Evolutionary conservation across 768 basidiomycete genomes (phyloP).

Genomic region (Clavaria fumosa): DNA sequence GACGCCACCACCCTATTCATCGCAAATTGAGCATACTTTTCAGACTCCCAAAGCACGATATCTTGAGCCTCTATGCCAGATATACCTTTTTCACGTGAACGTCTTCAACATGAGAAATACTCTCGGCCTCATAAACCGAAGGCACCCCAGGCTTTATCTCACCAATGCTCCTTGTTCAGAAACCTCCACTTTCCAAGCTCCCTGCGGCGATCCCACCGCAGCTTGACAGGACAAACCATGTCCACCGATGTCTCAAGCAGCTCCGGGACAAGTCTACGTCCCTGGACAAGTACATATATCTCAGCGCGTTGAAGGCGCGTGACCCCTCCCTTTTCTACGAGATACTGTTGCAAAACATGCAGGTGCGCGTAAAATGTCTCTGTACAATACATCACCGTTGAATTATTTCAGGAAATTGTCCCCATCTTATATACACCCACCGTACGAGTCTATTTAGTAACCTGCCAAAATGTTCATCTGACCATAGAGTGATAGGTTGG

Average conservation of each 20-base stretch:
- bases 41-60: too few relatives aligned
- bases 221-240: constrained; percentile 34
- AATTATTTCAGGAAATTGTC: constrained; percentile 28
- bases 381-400: background rate
- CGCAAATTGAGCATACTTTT: too few relatives aligned
- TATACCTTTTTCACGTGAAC: too few relatives aligned
- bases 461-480: background rate
- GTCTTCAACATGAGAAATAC: too few relatives aligned
- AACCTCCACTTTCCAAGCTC: too few relatives aligned
- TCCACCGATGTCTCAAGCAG: constrained; percentile 39
- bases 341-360: constrained; percentile 43
- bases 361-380: constrained; percentile 9
- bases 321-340: constrained; percentile 54
- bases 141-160: too few relatives aligned
- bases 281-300: constrained; percentile 59
- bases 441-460: constrained; percentile 18
- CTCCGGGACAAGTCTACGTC: constrained; percentile 38
- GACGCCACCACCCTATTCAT: too few relatives aligned
- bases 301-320: constrained; percentile 45
- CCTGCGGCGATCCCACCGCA: constrained; percentile 28
- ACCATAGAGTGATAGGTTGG: constrained; percentile 29
- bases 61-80: too few relatives aligned
- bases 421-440: constrained; percentile 69
- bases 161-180: too few relatives aligned
- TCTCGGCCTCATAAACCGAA: too few relatives aligned